Base-by-base conservation (phyloP, 768 basidiomycete species). In the Udeniomyces megalosporus region DNA sequence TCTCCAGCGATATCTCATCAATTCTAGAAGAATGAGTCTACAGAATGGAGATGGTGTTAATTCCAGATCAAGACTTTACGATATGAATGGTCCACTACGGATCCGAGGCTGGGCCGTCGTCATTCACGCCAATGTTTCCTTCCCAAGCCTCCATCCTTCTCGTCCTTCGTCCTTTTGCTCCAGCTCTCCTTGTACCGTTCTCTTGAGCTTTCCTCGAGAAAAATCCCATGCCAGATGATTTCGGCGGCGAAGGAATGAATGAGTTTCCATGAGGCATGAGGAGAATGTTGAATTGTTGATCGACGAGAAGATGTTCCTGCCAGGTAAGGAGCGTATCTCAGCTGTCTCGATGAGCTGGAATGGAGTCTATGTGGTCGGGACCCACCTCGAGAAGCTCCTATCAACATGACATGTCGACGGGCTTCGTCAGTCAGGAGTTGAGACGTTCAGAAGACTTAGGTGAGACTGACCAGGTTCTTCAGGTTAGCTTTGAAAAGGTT, bases 401-500 rank as follows among this genome's bases (percentile, higher is more conserved):
- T n/a, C n/a, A n/a, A n/a, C n/a, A n/a, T n/a, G n/a, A n/a, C n/a
- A n/a, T n/a, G n/a, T n/a, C n/a, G n/a, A n/a, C n/a, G n/a, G n/a
- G n/a, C n/a, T n/a, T n/a, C n/a, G n/a, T n/a, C n/a, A n/a, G n/a
- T n/a, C n/a, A n/a, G n/a, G n/a, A n/a, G n/a, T n/a, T n/a, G n/a
- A n/a, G n/a, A n/a, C n/a, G n/a, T n/a, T n/a, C n/a, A n/a, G n/a
- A n/a, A n/a, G n/a, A n/a, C n/a, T n/a, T n/a, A n/a, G n/a, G n/a
- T n/a, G n/a, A n/a, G n/a, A n/a, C n/a, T n/a, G n/a, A n/a, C n/a
- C 6, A 67, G 44, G 64, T 73, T 74, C 1, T 70, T 67, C 3
- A 74, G 64, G 49, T 74, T 74, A 20, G 72, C 69, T 59, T 74
- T 74, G 68, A 71, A 74, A 5, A 71, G 68, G 61, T 72, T 72